These are phyloP conservation scores for Calonectria naviculata DNA, from an alignment of 2,329 filamentous ascomycete species.

Conservation along the genomic window DNA sequence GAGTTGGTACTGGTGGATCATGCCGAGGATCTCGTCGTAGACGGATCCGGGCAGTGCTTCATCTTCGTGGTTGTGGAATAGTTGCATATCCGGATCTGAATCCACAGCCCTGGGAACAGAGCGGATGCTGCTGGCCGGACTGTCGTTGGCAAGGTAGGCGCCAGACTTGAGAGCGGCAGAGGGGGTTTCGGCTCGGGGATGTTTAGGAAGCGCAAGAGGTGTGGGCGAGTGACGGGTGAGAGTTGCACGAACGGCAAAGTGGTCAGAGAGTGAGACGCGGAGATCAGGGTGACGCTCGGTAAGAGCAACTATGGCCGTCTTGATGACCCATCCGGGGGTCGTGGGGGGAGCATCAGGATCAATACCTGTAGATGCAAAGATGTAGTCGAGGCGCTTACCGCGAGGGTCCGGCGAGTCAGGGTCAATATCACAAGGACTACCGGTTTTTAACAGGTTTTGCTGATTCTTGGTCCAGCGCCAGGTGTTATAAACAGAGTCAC, in stretches of 20 bases:
- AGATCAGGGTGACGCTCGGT: constrained; percentile 83
- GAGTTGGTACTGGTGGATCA: constrained; percentile 74
- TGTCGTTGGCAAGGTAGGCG: constrained; percentile 37
- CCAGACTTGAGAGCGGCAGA: constrained; percentile 40
- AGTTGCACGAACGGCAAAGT: constrained; percentile 90
- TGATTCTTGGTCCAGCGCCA: constrained; percentile 88
- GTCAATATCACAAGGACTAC: constrained; percentile 68
- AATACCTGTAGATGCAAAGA: constrained; percentile 78
- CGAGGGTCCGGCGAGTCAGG: constrained; percentile 74
- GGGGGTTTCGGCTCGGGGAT: constrained; percentile 30
- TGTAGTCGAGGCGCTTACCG: constrained; percentile 94
- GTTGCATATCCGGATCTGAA: constrained; percentile 45
- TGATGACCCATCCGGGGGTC: constrained; percentile 72
- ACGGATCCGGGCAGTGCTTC: constrained; percentile 28
- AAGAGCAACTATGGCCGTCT: constrained; percentile 80
- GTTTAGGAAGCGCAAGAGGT: constrained; percentile 22
- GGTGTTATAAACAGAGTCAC: constrained; percentile 87
- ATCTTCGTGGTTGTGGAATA: constrained; percentile 40
- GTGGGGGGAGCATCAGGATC: constrained; percentile 44
- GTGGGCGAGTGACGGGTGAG: constrained; percentile 62
- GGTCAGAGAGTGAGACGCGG: constrained; percentile 90
- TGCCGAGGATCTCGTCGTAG: constrained; percentile 70
- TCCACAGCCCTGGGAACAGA: constrained; percentile 32
- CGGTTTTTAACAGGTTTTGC: constrained; percentile 73
- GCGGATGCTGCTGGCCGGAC: constrained; percentile 36